phyloP scores from a whole-genome alignment of 805 yeast genomes.

The Brettanomyces naardenensis region DNA sequence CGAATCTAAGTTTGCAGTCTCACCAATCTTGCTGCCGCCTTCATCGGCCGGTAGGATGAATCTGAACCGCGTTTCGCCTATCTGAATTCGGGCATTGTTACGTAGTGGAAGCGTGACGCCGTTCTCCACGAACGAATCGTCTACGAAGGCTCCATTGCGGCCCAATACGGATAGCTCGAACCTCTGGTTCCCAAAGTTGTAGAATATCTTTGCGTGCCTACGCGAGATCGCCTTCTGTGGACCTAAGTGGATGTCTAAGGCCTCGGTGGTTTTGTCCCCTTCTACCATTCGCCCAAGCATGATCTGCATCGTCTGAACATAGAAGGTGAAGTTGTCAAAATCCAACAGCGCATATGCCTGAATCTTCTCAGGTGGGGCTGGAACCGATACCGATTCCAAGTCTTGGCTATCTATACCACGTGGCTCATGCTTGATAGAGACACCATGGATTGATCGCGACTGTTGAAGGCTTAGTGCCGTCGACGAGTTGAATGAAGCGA shows the following conservation, averaged over 20 bases:
- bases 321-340: conserved; percentile 87
- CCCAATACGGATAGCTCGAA: conserved; percentile 91
- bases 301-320: conserved; percentile 93
- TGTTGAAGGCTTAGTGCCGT: neutral
- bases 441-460: conserved; percentile 3
- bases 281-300: conserved; percentile 86
- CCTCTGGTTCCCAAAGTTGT: conserved; percentile 92
- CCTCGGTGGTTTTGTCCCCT: conserved; percentile 42
- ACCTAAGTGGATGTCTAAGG: conserved; percentile 89
- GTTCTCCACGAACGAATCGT: conserved; percentile 79
- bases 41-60: conserved; percentile 75
- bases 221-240: conserved; percentile 89
- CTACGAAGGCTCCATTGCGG: conserved; percentile 94
- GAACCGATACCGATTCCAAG: neutral
- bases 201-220: conserved; percentile 91
- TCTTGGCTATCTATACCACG: no score
- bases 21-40: conserved; percentile 6
- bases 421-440: conserved; percentile 2
- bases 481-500: neutral
- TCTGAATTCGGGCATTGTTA: conserved; percentile 80
- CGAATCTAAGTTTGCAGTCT: conserved; percentile 5
- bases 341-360: conserved; percentile 73
- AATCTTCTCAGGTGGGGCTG: conserved; percentile 24
- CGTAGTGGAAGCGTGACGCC: conserved; percentile 85
- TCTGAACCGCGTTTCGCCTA: conserved; percentile 84